Base-by-base conservation (phyloP, 441 rosid genomes). In the Bocquillonia castaneifolia region DNA sequence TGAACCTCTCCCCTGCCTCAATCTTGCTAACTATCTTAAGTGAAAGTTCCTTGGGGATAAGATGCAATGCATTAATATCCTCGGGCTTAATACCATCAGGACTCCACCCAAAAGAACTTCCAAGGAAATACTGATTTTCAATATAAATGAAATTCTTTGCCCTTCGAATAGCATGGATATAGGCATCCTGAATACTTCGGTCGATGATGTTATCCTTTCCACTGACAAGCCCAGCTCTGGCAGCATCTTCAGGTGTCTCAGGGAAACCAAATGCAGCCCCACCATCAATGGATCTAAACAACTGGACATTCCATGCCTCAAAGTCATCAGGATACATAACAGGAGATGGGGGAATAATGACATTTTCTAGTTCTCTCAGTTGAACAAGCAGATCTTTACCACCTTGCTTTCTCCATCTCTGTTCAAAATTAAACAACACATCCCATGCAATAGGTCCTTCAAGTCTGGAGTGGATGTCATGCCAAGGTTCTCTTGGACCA, bases 401-500 rank as follows among this genome's bases (percentile, higher is more conserved):
- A 29, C 99, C 99, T 72, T 93, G 99, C 83, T 84, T 86, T 70
- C 76, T 89, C 99, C 99, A 93, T 75, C 99, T 82, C 79, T 91
- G 99, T 75, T 93, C 99, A 63, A 93, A 93, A 60, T 93, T 93
- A 51, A 79, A 91, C 80, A 93, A 70, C 34, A 93, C 99, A 58
- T 93, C 99, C 99, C 99, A 93, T 32, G 99, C 99, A 66, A 93
- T 73, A 17, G 97, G 96, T 73, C 99, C 99, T 83, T 94, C 99
- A 23, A 94, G 94, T 63, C 90, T 87, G 59, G 93, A 94, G 82
- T 94, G 99, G 69, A 92, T 92, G 57, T 92, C 99, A 63, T 94
- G 99, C 99, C 99, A 93, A 14, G 99, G 99, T 79, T 93, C 99
- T 82, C 99, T 85, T 23, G 99, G 99, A 64, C 99, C 99, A 60